These are phyloP conservation scores for Epichloe gansuensis DNA, from an alignment of 2,329 filamentous ascomycete genomes.

Conservation along the genomic window DNA sequence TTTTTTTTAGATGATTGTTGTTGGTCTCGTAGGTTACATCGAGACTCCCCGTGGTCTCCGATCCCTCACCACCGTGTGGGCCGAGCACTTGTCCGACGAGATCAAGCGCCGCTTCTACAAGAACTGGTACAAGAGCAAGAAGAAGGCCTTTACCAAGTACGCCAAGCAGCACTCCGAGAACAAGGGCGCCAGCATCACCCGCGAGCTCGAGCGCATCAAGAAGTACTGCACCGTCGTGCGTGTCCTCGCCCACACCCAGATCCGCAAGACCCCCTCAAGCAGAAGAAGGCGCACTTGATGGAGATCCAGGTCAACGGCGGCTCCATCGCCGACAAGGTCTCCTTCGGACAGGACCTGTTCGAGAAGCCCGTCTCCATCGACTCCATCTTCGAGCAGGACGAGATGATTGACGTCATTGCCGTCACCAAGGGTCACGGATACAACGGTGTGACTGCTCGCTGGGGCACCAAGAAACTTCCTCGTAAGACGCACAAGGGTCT, in stretches of 20 bases:
- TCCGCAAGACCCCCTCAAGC: slow-evolving; percentile 99
- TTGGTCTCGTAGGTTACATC: slow-evolving; percentile 99
- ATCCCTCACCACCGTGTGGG: slow-evolving; percentile 99
- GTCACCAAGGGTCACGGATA: slow-evolving; percentile 99
- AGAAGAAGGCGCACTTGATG: slow-evolving; percentile 99
- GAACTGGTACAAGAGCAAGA: slow-evolving; percentile 99
- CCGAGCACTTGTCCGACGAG: slow-evolving; percentile 97
- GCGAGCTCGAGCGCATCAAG: slow-evolving; percentile 99
- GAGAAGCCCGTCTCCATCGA: slow-evolving; percentile 96
- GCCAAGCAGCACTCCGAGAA: slow-evolving; percentile 99
- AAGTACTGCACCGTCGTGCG: slow-evolving; percentile 99
- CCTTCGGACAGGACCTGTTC: slow-evolving; percentile 89
- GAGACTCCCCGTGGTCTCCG: slow-evolving; percentile 98
- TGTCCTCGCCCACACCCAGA: slow-evolving; percentile 97
- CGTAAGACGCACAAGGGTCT: slow-evolving; percentile 99
- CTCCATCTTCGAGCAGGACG: slow-evolving; percentile 96
- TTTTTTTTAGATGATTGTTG: slow-evolving; percentile 84
- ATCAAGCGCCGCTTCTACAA: slow-evolving; percentile 99
- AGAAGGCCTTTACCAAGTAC: slow-evolving; percentile 99
- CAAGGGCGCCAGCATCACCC: slow-evolving; percentile 80
- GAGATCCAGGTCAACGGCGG: slow-evolving; percentile 99
- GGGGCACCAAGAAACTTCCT: slow-evolving; percentile 99
- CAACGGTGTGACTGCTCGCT: slow-evolving; percentile 92
- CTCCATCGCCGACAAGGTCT: slow-evolving; percentile 90
- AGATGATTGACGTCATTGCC: slow-evolving; percentile 98